Evolutionary conservation across 2,329 filamentous ascomycete species (phyloP), one percentile per base, ranked within the genome.

Genomic region (Pyricularia pennisetigena): DNA sequence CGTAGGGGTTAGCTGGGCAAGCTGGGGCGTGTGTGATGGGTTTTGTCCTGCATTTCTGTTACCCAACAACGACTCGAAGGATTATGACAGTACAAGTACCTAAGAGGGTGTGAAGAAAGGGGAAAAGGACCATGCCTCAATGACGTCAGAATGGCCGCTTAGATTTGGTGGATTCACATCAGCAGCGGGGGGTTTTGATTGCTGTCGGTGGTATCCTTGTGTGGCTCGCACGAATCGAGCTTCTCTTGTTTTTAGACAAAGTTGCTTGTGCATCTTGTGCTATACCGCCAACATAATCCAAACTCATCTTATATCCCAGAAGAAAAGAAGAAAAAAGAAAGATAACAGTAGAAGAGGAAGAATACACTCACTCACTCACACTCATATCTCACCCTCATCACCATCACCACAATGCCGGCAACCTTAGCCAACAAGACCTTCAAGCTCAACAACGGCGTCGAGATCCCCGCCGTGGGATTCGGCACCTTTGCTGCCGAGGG

Each of bases 381-480:
- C n/a, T n/a, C 32, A 35, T 3, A 9, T 3, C 9, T n/a, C 32
- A 16, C 32, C 2, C 6, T 4, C 57, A 61, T 16, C 24, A 24
- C 14, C 3, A 16, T 14, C 57, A 9, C 9, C 57, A 41, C 9
- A 23, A 65, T 65, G 64, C 23, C 64, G 30, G 10, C 64, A 14
- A 49, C 64, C 28, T n/a, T 66, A 20, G 29, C 64, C 32, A 66
- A 41, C 30, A 66, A 54, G 64, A 66, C 24, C 30, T 70, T 71
- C 24, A 71, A 54, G 67, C 79, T 84, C 71, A 85, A 85, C 76
- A 82, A 80, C 65, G 86, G 87, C 68, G 86, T 84, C 72, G 85
- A 86, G 76, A 88, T 88, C 35, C 82, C 84, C 23, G 80, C 82
- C 62, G 75, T 86, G 68, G 84, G 84, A 69, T 79, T 86, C 57